Conservation (phyloP, 23 red algal genomes). For the Agarophyton chilense region DNA sequence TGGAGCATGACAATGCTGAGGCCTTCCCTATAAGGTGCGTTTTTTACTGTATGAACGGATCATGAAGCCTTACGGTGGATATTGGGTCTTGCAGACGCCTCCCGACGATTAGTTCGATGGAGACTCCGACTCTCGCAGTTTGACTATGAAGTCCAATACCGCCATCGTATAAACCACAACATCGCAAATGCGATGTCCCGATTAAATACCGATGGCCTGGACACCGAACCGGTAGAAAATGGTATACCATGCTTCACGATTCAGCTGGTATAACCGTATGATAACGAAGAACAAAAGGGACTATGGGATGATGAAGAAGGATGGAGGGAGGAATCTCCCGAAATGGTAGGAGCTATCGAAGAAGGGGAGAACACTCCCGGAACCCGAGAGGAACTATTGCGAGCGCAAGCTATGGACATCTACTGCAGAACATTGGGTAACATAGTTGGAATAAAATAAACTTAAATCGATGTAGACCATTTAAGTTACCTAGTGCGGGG, state of each 20-base stretch:
- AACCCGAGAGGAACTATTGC: too few relatives aligned
- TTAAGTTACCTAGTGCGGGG: background rate
- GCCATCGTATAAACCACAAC: too few relatives aligned
- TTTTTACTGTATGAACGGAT: slow-evolving; percentile 38
- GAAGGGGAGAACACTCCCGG: background rate
- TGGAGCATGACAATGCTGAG: slow-evolving; percentile 33
- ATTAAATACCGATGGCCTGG: too few relatives aligned
- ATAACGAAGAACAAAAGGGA: background rate
- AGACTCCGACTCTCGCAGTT: too few relatives aligned
- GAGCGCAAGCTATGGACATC: background rate
- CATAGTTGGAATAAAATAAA: background rate
- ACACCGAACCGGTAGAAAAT: too few relatives aligned
- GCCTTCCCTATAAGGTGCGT: background rate
- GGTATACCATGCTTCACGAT: too few relatives aligned
- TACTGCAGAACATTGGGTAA: background rate
- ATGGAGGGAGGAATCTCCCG: background rate
- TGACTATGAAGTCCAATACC: too few relatives aligned
- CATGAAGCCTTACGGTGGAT: slow-evolving; percentile 45
- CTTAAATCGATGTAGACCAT: background rate
- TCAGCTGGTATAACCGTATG: too few relatives aligned
- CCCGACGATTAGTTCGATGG: slow-evolving; percentile 1
- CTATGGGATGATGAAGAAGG: background rate
- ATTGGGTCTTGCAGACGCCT: background rate
- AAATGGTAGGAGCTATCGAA: too few relatives aligned
- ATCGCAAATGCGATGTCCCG: too few relatives aligned